Base-by-base conservation (phyloP, 306 rosid species). In the Corylus avellana region DNA sequence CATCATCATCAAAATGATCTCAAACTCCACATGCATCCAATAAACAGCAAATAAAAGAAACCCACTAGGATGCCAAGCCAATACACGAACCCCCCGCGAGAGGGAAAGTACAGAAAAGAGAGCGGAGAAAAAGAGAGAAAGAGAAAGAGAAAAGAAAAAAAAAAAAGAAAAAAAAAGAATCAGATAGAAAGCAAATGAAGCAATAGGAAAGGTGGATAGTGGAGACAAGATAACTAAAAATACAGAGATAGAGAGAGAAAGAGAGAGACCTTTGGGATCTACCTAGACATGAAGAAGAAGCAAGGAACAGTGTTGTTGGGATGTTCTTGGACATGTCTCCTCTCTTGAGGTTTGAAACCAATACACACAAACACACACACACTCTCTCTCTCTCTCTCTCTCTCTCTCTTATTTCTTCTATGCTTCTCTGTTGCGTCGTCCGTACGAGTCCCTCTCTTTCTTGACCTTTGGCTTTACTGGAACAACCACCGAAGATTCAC, bases 261-360 rank as follows among this genome's bases (percentile, higher is more conserved):
- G 35, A 81, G 74, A 62, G 68, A 82, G 77, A 86, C 89, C 93
- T 84, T 80, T 78, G 90, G 92, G 91, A 88, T 89, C 87, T 82
- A 86, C 79, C 70, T 80, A 82, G 88, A 74, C 63, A 79, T 62
- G 86, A 79, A 86, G 87, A 81, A 88, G 89, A 78, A 86, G 90
- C 87, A 85, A 84, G 82, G 70, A 76, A 74, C 56, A 51, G 78
- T 77, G 70, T n/a, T 92, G 94, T 87, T 83, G 92, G 98, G 87
- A 72, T 73, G 78, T 74, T 49, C 51, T 77, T 54, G 76, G 88
- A 86, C 98, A 94, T 89, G 97, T 93, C 80, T 80, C 94, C 88
- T 77, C 67, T 32, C 81, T 74, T 77, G 87, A 85, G 37, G 25
- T 27, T 59, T 59, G 66, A 37, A 81, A 89, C 87, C 79, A 79